Base-by-base conservation (phyloP, 768 basidiomycete genomes). In the Termitomyces sp. region DNA sequence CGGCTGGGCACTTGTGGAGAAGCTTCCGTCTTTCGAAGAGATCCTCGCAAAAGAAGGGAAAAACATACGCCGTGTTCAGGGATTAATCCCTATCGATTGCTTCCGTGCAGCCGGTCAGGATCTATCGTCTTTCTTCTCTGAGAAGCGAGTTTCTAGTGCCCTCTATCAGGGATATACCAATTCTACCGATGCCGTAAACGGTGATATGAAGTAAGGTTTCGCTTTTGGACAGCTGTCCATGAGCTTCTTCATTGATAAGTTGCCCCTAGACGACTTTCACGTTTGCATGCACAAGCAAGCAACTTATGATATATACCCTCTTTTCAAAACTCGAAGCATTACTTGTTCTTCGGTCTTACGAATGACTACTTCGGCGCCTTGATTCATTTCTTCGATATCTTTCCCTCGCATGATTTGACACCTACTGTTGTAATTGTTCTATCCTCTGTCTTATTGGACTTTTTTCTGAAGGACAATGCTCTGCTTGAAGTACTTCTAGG, bases 61-160 rank as follows among this genome's bases (percentile, higher is more conserved):
- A 34, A 54, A 37, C 11, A 58, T 57, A 6, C 53, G 46, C 16
- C 31, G 53, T 8, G 56, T 59, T 53, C 65, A 67, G 5, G 88
- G 87, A 0, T 65, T 89, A 52, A 86, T 90, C 45, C 88, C 88
- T 5, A 71, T 89, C n/a, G 84, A 87, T 62, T 89, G 87, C 66
- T 74, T 89, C 66, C 74, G 85, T 29, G 73, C 75, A 41, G 65
- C 69, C 23, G 73, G 75, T 17, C 76, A 82, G 65, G 70, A 75
- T 23, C 68, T 83, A 32, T 75, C 80, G 0, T 67, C 72, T 8
- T 84, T 83, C 70, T 66, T 83, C 48, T 72, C 75, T 14, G 71
- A 76, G 60, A 82, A 82, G 67, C 68, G 79, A 54, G 71, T 80
- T 42, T 79, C 56, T 8, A 41, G 37, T 3, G 21, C 27, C 21